These are phyloP conservation scores for Chalaropsis ovoidea DNA, from an alignment of 2,329 filamentous ascomycete genomes.

Conservation along the genomic window DNA sequence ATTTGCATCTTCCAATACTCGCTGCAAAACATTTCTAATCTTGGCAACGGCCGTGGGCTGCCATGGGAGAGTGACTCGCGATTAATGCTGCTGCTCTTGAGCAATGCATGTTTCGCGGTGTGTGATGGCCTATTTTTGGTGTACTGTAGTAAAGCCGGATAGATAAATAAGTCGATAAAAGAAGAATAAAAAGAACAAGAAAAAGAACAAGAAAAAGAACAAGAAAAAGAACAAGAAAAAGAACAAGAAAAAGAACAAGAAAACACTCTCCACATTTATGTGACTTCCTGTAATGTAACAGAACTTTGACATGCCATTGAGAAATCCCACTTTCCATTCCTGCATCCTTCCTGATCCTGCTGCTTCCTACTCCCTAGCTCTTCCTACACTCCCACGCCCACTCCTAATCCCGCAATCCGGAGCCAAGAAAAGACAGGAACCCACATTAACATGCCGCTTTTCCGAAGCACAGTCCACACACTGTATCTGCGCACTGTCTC, in stretches of 20 bases:
- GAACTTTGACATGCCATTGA: constrained; percentile 5
- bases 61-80: too few species aligned
- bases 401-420: background rate
- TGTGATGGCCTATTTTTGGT: too few species aligned
- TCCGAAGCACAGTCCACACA: background rate
- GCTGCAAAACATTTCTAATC: constrained; percentile 6
- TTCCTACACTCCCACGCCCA: background rate
- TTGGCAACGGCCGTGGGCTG: background rate
- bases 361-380: background rate
- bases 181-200: too few species aligned
- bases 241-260: background rate
- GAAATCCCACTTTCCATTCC: background rate
- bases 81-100: too few species aligned
- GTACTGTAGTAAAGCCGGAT: too few species aligned
- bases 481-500: background rate
- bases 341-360: background rate
- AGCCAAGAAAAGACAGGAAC: background rate
- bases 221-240: background rate
- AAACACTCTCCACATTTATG: constrained; percentile 5
- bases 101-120: too few species aligned
- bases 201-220: too few species aligned
- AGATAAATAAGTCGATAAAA: background rate
- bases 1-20: background rate
- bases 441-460: constrained; percentile 13
- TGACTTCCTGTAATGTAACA: background rate